phyloP scores from a whole-genome alignment of 495 filamentous ascomycete species.

The Neohortaea acidophila region DNA sequence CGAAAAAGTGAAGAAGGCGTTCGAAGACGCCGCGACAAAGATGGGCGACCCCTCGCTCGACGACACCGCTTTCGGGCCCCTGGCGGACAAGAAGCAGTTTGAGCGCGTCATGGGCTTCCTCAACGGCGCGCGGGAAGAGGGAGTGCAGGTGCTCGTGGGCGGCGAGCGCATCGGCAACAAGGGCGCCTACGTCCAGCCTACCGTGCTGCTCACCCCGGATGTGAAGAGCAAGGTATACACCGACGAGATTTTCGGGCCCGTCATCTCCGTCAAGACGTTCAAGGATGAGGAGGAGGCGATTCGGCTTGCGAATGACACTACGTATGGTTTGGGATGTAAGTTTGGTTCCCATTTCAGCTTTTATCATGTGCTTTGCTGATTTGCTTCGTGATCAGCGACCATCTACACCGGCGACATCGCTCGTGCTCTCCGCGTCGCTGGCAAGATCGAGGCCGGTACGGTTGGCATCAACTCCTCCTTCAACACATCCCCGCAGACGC shows the following conservation, averaged over 20 bases:
- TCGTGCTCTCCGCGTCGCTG: slow-evolving; percentile 34
- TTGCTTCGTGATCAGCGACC: slow-evolving; percentile 13
- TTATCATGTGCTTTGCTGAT: no score
- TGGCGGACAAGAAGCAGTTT: slow-evolving; percentile 26
- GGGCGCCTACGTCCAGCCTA: slow-evolving; percentile 33
- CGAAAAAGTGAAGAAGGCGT: slow-evolving; percentile 22
- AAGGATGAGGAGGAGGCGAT: slow-evolving; percentile 41
- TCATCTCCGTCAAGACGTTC: slow-evolving; percentile 35
- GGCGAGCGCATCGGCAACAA: slow-evolving; percentile 19
- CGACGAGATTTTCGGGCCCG: slow-evolving; percentile 41
- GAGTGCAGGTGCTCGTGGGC: slow-evolving; percentile 8
- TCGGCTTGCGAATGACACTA: slow-evolving; percentile 34
- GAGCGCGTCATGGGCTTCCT: slow-evolving; percentile 25
- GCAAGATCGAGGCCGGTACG: slow-evolving; percentile 36
- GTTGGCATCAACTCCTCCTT: slow-evolving; percentile 40
- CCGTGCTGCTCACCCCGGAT: slow-evolving; percentile 32
- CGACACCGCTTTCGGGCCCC: slow-evolving; percentile 22
- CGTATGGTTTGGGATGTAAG: slow-evolving; percentile 28
- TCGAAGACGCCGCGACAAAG: slow-evolving; percentile 17
- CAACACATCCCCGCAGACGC: slow-evolving; percentile 24
- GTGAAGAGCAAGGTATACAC: slow-evolving; percentile 32
- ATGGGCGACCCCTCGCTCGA: slow-evolving; percentile 18
- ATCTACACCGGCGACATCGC: slow-evolving; percentile 40
- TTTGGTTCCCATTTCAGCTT: background rate
- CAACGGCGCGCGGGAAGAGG: slow-evolving; percentile 6